Base-by-base conservation (phyloP, 164 flowering plant species). In the Dillenia suffruticosa region DNA sequence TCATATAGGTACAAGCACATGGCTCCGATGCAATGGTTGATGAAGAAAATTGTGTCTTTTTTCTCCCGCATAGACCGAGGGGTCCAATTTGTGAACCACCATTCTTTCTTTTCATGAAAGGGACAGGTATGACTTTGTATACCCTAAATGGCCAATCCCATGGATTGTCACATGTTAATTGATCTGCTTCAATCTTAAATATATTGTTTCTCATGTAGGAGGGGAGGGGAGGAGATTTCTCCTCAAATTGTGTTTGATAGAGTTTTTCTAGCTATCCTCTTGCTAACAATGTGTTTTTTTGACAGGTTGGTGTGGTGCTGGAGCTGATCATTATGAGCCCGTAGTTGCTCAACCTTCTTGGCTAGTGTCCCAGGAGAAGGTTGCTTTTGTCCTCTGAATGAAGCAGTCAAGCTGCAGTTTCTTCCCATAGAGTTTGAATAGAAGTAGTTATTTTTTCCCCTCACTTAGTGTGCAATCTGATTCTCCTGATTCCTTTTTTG, bases 21-120 rank as follows among this genome's bases (percentile, higher is more conserved):
- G 98, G 98, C 57, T 85, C 94, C 17, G 98, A 93, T 80, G 98
- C 89, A 58, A 93, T 93, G 97, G 96, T 93, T 57, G 98, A 93
- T 48, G 97, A 88, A 74, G 97, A 90, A 11, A 87, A 87, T 64
- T 90, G 98, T 67, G 88, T 93, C 10, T 93, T 93, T 75, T 93
- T 93, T 78, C 91, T 93, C 56, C 98, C 98, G 10, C 98, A 93
- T 77, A 79, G 79, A 43, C 98, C 98, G 8, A 79, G 94, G 68
- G 76, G 85, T 63, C 78, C 82, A 79, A 83, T 93, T 57, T 74
- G 77, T 58, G 92, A 76, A 61, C 81, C 77, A 52, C 98, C 97
- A 0, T 63, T 87, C 58, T 93, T 90, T 65, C 83, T 93, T 19
- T 88, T 93, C 81, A 93, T 93, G 98, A 90, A 93, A 81, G 98